phyloP scores from a whole-genome alignment of 805 yeast genomes.

The Yueomyces sinensis region DNA sequence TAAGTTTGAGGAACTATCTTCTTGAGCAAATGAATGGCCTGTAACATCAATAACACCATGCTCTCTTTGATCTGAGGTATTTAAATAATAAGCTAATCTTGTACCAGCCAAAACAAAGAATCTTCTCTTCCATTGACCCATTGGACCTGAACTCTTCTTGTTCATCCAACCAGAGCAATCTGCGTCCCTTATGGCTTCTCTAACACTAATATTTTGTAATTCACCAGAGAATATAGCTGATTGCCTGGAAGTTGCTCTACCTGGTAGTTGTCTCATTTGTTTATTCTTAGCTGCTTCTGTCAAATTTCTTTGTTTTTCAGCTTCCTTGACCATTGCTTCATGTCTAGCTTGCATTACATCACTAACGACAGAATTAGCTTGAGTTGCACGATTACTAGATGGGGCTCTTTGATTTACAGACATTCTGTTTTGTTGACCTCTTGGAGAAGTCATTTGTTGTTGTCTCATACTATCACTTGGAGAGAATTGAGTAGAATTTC shows the following conservation, averaged over 20 bases:
- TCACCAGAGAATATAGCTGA: constrained; percentile 76
- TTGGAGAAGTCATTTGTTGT: background rate
- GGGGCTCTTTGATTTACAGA: background rate
- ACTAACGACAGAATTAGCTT: constrained; percentile 30
- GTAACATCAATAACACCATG: constrained; percentile 92
- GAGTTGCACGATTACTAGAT: constrained; percentile 28
- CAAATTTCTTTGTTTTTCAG: constrained; percentile 28
- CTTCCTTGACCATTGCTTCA: constrained; percentile 3
- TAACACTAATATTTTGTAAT: constrained; percentile 59
- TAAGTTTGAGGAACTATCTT: constrained; percentile 87
- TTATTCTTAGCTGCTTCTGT: constrained; percentile 40
- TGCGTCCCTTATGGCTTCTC: constrained; percentile 64
- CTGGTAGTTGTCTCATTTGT: constrained; percentile 39
- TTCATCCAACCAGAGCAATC: constrained; percentile 91
- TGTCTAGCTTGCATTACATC: constrained; percentile 2
- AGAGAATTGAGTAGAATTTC: constrained; percentile 1
- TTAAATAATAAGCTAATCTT: constrained; percentile 74
- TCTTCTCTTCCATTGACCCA: constrained; percentile 87
- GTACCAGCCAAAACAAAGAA: constrained; percentile 83
- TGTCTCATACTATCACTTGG: constrained; percentile 1
- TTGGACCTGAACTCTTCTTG: constrained; percentile 72
- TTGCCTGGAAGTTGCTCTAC: constrained; percentile 52
- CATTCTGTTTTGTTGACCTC: constrained; percentile 3
- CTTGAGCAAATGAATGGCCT: constrained; percentile 74
- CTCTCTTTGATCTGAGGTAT: constrained; percentile 68